Percentiles rank a stretch among this genome's conserved stretches.
Conservation (phyloP, 495 filamentous ascomycete genomes). For the Penicillium antarcticum region DNA sequence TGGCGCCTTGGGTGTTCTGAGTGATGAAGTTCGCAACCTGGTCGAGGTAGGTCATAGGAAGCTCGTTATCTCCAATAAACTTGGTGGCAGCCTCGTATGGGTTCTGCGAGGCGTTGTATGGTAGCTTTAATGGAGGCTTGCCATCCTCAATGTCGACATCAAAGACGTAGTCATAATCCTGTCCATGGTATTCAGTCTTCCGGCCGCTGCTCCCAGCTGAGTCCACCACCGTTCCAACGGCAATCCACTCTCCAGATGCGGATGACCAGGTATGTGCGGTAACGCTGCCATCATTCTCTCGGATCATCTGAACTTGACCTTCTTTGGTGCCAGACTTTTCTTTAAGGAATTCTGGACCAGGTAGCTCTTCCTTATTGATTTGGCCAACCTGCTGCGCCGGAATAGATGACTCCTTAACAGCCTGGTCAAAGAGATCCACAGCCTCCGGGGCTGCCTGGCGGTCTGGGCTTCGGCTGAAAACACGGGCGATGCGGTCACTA, state of each 20-base stretch:
- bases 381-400: constrained; percentile 76
- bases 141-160: constrained; percentile 98
- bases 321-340: constrained; percentile 83
- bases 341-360: constrained; percentile 78
- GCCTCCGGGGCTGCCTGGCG: constrained; percentile 61
- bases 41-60: constrained; percentile 86
- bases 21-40: constrained; percentile 93
- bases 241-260: constrained; percentile 68
- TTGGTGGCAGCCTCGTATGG: constrained; percentile 89
- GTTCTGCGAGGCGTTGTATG: constrained; percentile 89
- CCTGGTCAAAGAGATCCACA: constrained; percentile 69
- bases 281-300: constrained; percentile 71
- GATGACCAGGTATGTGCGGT: constrained; percentile 80
- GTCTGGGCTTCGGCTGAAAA: constrained; percentile 75
- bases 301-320: constrained; percentile 89
- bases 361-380: constrained; percentile 86
- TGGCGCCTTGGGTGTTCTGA: constrained; percentile 82
- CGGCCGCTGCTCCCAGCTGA: constrained; percentile 75
- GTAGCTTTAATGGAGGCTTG: constrained; percentile 87
- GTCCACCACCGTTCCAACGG: constrained; percentile 91
- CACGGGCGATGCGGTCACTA: constrained; percentile 80
- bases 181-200: constrained; percentile 71
- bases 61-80: constrained; percentile 87
- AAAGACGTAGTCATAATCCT: constrained; percentile 97
- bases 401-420: constrained; percentile 78